phyloP scores from a whole-genome alignment of 148 eudicot species.

The Limonium bicolor region DNA sequence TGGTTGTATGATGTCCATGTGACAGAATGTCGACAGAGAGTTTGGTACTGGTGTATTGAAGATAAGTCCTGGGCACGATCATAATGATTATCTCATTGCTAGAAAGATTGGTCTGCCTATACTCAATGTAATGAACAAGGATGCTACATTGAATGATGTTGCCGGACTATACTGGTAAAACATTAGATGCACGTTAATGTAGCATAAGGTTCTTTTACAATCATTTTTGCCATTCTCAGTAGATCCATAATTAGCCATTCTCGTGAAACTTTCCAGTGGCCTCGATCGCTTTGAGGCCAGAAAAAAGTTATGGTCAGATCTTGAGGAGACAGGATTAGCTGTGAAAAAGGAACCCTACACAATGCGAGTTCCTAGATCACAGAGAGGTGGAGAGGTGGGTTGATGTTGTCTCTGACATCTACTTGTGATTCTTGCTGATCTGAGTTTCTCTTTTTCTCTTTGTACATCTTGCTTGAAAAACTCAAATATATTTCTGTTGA shows the following conservation, averaged over 20 bases:
- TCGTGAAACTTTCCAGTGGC: conserved; percentile 51
- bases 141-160: conserved; percentile 88
- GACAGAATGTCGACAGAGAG: conserved; percentile 82
- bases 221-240: neutral
- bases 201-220: no score
- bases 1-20: no score
- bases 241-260: neutral
- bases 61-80: conserved; percentile 99
- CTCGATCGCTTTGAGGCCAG: conserved; percentile 97
- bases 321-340: conserved; percentile 75
- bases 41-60: conserved; percentile 97
- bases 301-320: conserved; percentile 76
- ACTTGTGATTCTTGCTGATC: conserved; percentile 5
- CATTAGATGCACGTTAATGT: neutral
- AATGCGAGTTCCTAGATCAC: conserved; percentile 88
- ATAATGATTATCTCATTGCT: conserved; percentile 91
- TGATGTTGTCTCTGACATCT: conserved; percentile 1
- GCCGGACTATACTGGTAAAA: conserved; percentile 72
- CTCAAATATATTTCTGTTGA: no score
- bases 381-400: conserved; percentile 95
- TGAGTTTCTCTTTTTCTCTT: neutral
- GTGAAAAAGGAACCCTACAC: conserved; percentile 77
- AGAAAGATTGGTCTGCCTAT: conserved; percentile 94
- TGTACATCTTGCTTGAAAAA: no score
- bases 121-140: conserved; percentile 90